Evolutionary conservation across 352 stramenopile species (phyloP), one percentile per base, ranked within the genome.

Genomic region (Phytophthora agathidicida): DNA sequence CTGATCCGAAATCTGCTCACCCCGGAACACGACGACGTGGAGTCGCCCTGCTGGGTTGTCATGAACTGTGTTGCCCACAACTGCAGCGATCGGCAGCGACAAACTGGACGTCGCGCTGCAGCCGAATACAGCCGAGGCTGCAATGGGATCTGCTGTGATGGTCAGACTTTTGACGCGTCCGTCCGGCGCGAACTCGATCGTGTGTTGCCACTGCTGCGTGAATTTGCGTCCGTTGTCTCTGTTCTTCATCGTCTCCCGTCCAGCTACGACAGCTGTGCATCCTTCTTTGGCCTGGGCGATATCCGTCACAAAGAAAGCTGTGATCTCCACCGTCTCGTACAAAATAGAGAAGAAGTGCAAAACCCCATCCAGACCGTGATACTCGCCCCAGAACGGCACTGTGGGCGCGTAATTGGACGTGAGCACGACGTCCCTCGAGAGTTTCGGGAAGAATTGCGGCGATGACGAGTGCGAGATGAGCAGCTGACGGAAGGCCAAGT

Each of bases 261-360:
- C 87, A 11, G 85, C 83, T 0, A 96, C 85, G 5, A 96, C 85
- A 0, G 87, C 87, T 4, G 85, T 94, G 58, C 71, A 89, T 17
- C 87, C 87, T 53, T 92, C 85, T 27, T 90, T 91, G 9, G 83
- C 80, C 55, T 94, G 87, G 6, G 87, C 87, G 52, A 96, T 94
- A 60, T 96, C 85, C 13, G 85, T 94, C 22, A 96, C 87, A 47
- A 94, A 94, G 57, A 96, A 96, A 24, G 83, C 80, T 19, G 86
- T 94, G 63, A 94, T 92, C 61, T 94, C 85, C 36, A 96, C 85
- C 0, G 83, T 93, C 63, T 94, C 87, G 68, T 96, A 94, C 28
- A 96, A 42, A 48, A 94, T 96, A 20, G 87, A 94, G 53, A 96
- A 96, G 70, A 94, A 96, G 52, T 94, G 85, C 27, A 96, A 61